Base-by-base conservation (phyloP, 2,329 filamentous ascomycete genomes). In the Paraconiothyrium brasiliense region DNA sequence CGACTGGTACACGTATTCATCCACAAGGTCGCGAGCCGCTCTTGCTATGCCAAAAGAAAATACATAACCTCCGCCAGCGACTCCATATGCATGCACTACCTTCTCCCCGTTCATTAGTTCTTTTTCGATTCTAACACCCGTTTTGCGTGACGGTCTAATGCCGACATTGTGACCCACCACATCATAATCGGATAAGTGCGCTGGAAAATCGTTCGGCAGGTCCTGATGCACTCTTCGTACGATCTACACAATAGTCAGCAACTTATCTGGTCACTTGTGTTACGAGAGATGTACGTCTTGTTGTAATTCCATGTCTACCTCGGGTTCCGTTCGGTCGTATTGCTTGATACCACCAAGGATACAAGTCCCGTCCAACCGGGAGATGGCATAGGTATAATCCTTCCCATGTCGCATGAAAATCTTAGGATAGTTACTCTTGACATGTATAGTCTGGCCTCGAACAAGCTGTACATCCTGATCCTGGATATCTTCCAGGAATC, bases 31-130 rank as follows among this genome's bases (percentile, higher is more conserved):
- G 22, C 57, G 47, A 22, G 60, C 60, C 13, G 55, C 60, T n/a
- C 60, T 52, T 5, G 43, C 66, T 41, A 73, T 30, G 8, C 71
- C 71, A 51, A 72, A 74, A 50, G 71, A 71, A 59, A 69, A 73
- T 41, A 68, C 64, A 62, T 71, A 75, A 10, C 72, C 72, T 5
- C 72, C 72, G 13, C 65, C 70, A 52, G 61, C 65, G 14, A 63
- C 54, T 30, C 71, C 72, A 46, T 75, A 75, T 6, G 71, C 71
- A 59, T 75, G 72, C 7, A 75, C 67, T 16, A 75, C 63, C 49
- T 74, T 74, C 57, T 73, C 66, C 3, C 70, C 71, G 58, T 67
- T 57, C 2, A 71, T 8, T 9, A 72, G 51, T 39, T 74, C 70
- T 58, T 71, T 73, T 55, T 74, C 72, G 1, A 74, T 57, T 27